Percentiles rank a stretch among this genome's conserved stretches.
These are phyloP conservation scores for Dipteronia dyeriana DNA, from an alignment of 345 rosid genomes.

Conservation along the genomic window DNA sequence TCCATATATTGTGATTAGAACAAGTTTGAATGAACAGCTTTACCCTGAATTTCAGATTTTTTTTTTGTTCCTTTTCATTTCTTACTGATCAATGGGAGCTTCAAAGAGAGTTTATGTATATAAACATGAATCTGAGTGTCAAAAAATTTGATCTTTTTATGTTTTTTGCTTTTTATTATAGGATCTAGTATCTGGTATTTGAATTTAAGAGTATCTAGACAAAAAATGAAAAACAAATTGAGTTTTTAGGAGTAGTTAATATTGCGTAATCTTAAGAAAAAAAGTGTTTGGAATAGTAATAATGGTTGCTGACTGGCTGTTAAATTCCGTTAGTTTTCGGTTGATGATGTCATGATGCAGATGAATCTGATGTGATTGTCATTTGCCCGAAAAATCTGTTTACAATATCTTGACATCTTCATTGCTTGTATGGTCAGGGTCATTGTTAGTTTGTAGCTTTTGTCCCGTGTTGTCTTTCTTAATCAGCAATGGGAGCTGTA, in stretches of 20 bases:
- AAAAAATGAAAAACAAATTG: no score
- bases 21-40: neutral
- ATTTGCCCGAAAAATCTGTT: neutral
- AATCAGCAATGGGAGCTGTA: conserved; percentile 61
- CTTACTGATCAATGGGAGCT: neutral
- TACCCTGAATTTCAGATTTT: neutral
- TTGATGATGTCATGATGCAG: neutral
- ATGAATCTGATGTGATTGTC: neutral
- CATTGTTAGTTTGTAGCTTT: conserved; percentile 8
- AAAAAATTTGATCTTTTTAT: neutral
- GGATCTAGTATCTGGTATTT: neutral
- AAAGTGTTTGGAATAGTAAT: neutral
- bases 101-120: neutral
- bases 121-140: neutral
- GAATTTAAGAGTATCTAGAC: neutral
- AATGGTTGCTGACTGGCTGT: neutral
- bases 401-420: conserved; percentile 4
- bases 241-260: neutral
- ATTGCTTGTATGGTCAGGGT: conserved; percentile 25
- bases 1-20: neutral
- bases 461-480: conserved; percentile 14
- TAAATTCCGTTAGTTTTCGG: neutral
- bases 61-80: no score
- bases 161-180: neutral
- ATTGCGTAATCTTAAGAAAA: neutral